Base-by-base conservation (phyloP, 169 alveolate species). In the Hepatocystis sp. region DNA sequence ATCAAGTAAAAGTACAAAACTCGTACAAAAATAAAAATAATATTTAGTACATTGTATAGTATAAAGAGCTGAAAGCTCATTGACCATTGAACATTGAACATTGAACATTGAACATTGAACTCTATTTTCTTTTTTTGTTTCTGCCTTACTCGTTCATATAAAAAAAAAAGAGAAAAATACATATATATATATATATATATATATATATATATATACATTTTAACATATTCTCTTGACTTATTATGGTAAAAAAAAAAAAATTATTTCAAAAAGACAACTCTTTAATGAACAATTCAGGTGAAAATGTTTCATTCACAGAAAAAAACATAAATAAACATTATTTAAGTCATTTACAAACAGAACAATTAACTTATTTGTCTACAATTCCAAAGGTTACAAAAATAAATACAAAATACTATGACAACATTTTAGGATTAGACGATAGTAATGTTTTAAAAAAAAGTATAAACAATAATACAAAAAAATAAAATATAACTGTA, bases 361-460 rank as follows among this genome's bases (percentile, higher is more conserved):
- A 56, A 17, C 11, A 11, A 28, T 19, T 2, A 28, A 39, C 52
- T n/a, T 39, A 58, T 68, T 19, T 53, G 13, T 51, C 27, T 32
- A 68, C 51, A 11, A 17, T 68, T 61, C 40, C 63, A 49, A 63
- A 68, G 30, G 8, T 30, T 8, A 28, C 7, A 32, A 17, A 55
- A 23, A 68, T 68, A 36, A 68, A 60, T 34, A 55, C 71, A 7
- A 60, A 68, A 39, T 40, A 55, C 34, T 68, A 68, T 32, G 63
- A 68, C 32, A 25, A 32, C 30, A 68, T 56, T 34, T 61, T 68
- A n/a, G 47, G 56, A 21, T 17, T 40, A 51, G 44, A 68, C 53
- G 42, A 42, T 42, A 25, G 27, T 7, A 19, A 21, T 52, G 19
- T n/a, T n/a, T n/a, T n/a, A n/a, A n/a, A n/a, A n/a, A n/a, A n/a